Percentiles rank a stretch among this genome's conserved stretches.
Conservation (phyloP, 306 rosid genomes). For the Fragaria vesca region DNA sequence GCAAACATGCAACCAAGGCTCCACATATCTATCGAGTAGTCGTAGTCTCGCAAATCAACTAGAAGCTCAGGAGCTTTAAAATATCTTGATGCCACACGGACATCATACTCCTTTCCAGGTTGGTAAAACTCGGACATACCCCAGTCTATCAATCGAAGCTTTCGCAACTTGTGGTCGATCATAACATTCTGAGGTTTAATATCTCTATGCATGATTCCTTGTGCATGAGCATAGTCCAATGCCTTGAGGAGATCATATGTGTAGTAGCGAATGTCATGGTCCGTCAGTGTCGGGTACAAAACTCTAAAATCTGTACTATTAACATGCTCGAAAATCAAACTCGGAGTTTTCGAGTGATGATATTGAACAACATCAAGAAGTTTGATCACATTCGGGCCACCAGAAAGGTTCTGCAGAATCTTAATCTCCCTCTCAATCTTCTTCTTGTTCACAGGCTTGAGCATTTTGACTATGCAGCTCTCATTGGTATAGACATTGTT, state of each 20-base stretch:
- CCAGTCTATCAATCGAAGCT: slow-evolving; percentile 91
- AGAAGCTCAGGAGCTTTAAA: slow-evolving; percentile 89
- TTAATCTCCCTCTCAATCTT: slow-evolving; percentile 92
- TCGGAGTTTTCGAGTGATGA: slow-evolving; percentile 82
- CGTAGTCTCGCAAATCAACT: slow-evolving; percentile 82
- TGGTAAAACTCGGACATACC: slow-evolving; percentile 90
- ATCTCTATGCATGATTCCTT: slow-evolving; percentile 91
- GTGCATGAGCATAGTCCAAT: slow-evolving; percentile 81
- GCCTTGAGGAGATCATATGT: slow-evolving; percentile 93
- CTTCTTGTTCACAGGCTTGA: slow-evolving; percentile 98
- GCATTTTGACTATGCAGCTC: slow-evolving; percentile 86
- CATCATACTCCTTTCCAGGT: slow-evolving; percentile 83
- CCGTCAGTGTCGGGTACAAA: slow-evolving; percentile 77
- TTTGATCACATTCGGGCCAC: slow-evolving; percentile 88
- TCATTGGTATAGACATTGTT: slow-evolving; percentile 77
- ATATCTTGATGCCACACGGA: slow-evolving; percentile 86
- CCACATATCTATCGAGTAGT: slow-evolving; percentile 95
- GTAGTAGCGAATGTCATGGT: slow-evolving; percentile 89
- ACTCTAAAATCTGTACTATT: slow-evolving; percentile 87
- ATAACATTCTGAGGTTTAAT: slow-evolving; percentile 90
- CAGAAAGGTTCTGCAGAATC: slow-evolving; percentile 88
- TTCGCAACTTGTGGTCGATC: slow-evolving; percentile 84
- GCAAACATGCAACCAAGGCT: slow-evolving; percentile 99
- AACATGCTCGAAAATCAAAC: slow-evolving; percentile 84
- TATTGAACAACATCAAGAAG: slow-evolving; percentile 83